A percentile compares a stretch with the other conserved stretches of the same genome.
Conservation (phyloP, 1,284 basidiomycete genomes). For the Erythrobasidium hasegawianum region DNA sequence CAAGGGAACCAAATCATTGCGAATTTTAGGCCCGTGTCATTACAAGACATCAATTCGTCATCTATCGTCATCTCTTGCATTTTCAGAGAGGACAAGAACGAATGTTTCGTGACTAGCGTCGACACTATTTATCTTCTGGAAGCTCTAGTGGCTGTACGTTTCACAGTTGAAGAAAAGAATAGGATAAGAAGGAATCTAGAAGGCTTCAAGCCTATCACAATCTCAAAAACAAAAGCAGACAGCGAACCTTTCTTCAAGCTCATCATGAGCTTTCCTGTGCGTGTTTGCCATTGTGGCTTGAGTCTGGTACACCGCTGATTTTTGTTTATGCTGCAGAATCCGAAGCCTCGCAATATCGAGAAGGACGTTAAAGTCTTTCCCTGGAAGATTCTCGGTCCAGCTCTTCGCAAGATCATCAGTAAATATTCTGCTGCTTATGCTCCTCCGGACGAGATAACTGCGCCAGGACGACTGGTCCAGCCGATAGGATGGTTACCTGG, state of each 20-base stretch:
- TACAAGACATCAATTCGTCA: conserved; percentile 50
- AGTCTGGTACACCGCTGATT: too few species aligned
- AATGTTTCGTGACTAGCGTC: conserved; percentile 82
- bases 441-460: conserved; percentile 16
- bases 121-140: conserved; percentile 92
- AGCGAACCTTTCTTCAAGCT: conserved; percentile 82
- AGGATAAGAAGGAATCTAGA: conserved; percentile 90
- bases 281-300: too few species aligned
- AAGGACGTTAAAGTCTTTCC: conserved; percentile 97
- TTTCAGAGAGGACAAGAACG: conserved; percentile 70
- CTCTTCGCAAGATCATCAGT: conserved; percentile 83
- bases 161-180: conserved; percentile 94
- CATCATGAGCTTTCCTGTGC: conserved; percentile 83
- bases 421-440: conserved; percentile 52
- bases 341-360: conserved; percentile 92
- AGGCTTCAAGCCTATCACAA: conserved; percentile 82
- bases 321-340: too few species aligned
- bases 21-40: conserved; percentile 53
- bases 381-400: conserved; percentile 76
- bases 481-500: conserved; percentile 33
- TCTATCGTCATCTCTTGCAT: conserved; percentile 73
- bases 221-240: conserved; percentile 77
- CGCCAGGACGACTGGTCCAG: conserved; percentile 16
- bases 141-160: conserved; percentile 73
- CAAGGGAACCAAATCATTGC: conserved; percentile 54